Base-by-base conservation (phyloP, 768 basidiomycete species). In the Leccinum pellstonianum region DNA sequence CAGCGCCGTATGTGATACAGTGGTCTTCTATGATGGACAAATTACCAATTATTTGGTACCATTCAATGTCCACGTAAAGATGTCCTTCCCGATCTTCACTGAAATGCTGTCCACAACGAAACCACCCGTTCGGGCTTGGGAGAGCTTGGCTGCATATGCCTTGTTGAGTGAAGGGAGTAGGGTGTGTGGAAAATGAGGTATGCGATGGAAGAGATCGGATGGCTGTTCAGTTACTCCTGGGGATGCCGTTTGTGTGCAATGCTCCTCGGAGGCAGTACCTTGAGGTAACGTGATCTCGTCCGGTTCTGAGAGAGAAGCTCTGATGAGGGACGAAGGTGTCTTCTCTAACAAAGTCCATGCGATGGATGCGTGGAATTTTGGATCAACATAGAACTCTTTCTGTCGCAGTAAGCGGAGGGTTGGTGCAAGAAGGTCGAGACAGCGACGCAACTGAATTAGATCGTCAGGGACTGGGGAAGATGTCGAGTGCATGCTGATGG, bases 351-450 rank as follows among this genome's bases (percentile, higher is more conserved):
- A 78, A 14, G 87, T 85, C 95, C 95, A 97, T 10, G 86, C 93
- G 56, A 97, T 85, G 2, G 93, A 95, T 12, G 90, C 82, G 69
- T 98, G 95, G 68, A 95, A 97, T 49, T 87, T 84, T 19, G 95
- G 93, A 31, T 83, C 76, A 35, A 77, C 67, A 74, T 98, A 96
- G 73, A 92, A 97, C 57, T 83, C 81, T 63, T 87, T 86, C 64
- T 95, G 89, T 55, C 87, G 86, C 35, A 92, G 76, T 3, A 73
- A 69, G 29, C 75, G 75, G 50, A 96, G 75, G 7, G 79, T 76
- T 1, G 88, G 87, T 5, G 80, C 77, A 46, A 97, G 73, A 23
- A 77, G 76, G 52, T 82, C 76, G 2, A 84, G 77, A 47, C 94
- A 73, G 8, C 70, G 66, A 59, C 76, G 74, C 12, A 95, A 74